Evolutionary conservation across 1,139 yeast genomes (phyloP).

Genomic region (Candida sanyaensis): DNA sequence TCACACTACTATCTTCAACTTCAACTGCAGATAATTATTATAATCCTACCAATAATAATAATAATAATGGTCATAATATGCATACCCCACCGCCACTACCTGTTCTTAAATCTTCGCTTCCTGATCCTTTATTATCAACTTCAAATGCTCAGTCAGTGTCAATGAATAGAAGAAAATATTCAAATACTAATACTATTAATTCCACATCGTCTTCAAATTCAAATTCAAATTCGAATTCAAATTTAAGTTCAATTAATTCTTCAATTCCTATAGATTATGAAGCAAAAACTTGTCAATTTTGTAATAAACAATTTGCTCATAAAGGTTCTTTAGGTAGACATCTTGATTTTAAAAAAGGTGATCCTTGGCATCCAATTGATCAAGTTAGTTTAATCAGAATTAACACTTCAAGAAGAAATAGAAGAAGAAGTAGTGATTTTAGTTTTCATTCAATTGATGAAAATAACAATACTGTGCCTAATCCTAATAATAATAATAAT

Average conservation of each 20-base stretch:
- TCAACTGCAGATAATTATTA: background rate
- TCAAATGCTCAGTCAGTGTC: background rate
- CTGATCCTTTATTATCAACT: constrained; percentile 4
- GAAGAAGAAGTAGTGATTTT: constrained; percentile 15
- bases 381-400: constrained; percentile 16
- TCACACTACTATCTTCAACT: too few relatives aligned
- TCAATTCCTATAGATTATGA: background rate
- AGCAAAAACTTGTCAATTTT: constrained; percentile 17
- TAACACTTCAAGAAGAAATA: constrained; percentile 14
- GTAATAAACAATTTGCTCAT: constrained; percentile 19
- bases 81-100: constrained; percentile 5
- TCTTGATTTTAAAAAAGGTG: constrained; percentile 22
- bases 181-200: background rate
- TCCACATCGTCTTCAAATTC: too few relatives aligned
- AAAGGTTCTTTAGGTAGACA: constrained; percentile 21
- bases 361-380: constrained; percentile 19
- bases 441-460: constrained; percentile 1
- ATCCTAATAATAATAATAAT: background rate
- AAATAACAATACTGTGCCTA: background rate
- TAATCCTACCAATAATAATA: background rate
- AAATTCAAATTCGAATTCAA: too few relatives aligned
- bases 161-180: constrained; percentile 8
- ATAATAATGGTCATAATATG: background rate
- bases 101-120: constrained; percentile 8
- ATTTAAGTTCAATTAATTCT: background rate